These are phyloP conservation scores for Penicillium sp. DNA, from an alignment of 2,329 filamentous ascomycete genomes.

Conservation along the genomic window DNA sequence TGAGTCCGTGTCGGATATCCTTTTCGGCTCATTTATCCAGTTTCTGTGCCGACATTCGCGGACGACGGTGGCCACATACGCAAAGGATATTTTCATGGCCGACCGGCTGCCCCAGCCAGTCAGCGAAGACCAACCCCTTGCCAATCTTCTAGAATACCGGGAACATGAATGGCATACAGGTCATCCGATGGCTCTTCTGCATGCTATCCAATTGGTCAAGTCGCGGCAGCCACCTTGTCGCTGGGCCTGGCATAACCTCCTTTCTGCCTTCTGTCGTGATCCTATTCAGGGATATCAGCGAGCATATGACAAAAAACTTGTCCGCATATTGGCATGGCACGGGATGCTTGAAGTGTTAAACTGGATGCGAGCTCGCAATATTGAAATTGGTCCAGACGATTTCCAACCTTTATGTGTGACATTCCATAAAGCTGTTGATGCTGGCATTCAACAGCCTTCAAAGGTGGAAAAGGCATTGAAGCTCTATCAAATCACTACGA, in stretches of 20 bases:
- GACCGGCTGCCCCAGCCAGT: not conserved
- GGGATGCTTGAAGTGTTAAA: constrained; percentile 32
- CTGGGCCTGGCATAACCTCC: constrained; percentile 39
- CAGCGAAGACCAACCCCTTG: constrained; percentile 9
- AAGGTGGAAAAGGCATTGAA: constrained; percentile 28
- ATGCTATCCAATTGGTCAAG: constrained; percentile 39
- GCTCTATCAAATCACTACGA: constrained; percentile 16
- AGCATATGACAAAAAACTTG: constrained; percentile 22
- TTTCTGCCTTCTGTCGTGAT: constrained; percentile 16
- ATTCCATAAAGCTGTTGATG: constrained; percentile 37
- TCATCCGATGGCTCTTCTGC: constrained; percentile 32
- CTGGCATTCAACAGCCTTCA: constrained; percentile 29
- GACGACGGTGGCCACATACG: constrained; percentile 12
- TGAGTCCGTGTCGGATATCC: constrained; percentile 30
- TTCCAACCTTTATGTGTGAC: constrained; percentile 38
- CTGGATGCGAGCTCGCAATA: constrained; percentile 35
- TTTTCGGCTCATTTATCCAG: constrained; percentile 48
- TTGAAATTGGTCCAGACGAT: constrained; percentile 33
- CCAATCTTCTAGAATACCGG: constrained; percentile 21
- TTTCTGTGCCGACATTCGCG: constrained; percentile 41
- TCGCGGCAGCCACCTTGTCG: constrained; percentile 29
- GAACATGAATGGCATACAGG: constrained; percentile 13
- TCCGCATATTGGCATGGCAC: constrained; percentile 41
- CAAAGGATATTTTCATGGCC: constrained; percentile 7
- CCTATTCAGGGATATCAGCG: constrained; percentile 15